Conservation (phyloP, 164 flowering plant species). For the Umbilicus rupestris region DNA sequence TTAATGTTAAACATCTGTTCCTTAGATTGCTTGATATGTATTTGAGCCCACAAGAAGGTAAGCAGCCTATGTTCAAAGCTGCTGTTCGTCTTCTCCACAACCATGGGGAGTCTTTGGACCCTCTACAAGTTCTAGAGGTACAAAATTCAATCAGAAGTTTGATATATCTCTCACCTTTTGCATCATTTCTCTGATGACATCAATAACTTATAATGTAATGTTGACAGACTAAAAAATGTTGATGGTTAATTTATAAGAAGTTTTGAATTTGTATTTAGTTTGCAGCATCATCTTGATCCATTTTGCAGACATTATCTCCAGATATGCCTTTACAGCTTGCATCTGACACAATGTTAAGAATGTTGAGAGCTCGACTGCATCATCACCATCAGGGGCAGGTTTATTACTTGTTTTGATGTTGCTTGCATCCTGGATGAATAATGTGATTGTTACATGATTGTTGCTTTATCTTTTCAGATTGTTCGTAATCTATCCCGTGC, state of each 20-base stretch:
- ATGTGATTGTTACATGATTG: not conserved
- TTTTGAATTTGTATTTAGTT: not conserved
- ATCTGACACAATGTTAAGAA: slow-evolving; percentile 75
- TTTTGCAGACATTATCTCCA: slow-evolving; percentile 73
- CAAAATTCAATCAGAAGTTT: not conserved
- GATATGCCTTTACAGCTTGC: slow-evolving; percentile 97
- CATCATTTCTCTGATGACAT: not conserved
- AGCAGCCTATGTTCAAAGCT: slow-evolving; percentile 94
- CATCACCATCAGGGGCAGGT: slow-evolving; percentile 88
- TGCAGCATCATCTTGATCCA: not conserved
- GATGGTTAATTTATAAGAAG: not conserved
- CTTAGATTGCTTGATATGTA: slow-evolving; percentile 92
- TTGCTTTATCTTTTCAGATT: slow-evolving; percentile 35
- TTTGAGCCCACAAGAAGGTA: slow-evolving; percentile 90
- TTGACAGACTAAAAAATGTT: not conserved
- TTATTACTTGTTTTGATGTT: slow-evolving; percentile 12
- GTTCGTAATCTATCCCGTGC: slow-evolving; percentile 76
- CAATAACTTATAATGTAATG: not conserved
- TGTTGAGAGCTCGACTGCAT: slow-evolving; percentile 90
- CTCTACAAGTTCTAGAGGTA: slow-evolving; percentile 90
- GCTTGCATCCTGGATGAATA: not conserved
- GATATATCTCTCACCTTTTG: not conserved
- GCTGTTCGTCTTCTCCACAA: slow-evolving; percentile 97
- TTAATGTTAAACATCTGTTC: not conserved
- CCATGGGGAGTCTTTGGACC: slow-evolving; percentile 90